Percentiles rank a stretch among this genome's conserved stretches.
Evolutionary conservation across 441 rosid genomes (phyloP).

Genomic region (Flueggea neowawraea): DNA sequence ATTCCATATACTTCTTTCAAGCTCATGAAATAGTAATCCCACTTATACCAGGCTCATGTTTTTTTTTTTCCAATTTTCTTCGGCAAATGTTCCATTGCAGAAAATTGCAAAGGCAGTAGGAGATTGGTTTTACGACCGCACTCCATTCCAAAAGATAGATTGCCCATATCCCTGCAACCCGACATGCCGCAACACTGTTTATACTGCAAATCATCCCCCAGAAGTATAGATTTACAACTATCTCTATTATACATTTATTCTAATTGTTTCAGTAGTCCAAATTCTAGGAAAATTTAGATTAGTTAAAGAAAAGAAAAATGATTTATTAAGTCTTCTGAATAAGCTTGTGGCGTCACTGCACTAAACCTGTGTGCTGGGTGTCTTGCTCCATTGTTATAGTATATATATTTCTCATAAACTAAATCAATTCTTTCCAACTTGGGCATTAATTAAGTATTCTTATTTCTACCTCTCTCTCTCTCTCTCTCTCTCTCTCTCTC

Average conservation of each 20-base stretch:
- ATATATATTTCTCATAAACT: slow-evolving; percentile 13
- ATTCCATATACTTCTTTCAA: background rate
- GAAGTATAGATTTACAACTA: slow-evolving; percentile 24
- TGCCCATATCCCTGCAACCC: slow-evolving; percentile 96
- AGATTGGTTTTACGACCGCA: slow-evolving; percentile 81
- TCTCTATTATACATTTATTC: background rate
- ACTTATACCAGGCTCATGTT: too few relatives aligned
- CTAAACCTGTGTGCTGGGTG: slow-evolving; percentile 40
- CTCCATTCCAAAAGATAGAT: slow-evolving; percentile 65
- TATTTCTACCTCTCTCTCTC: too few relatives aligned
- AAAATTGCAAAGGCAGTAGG: slow-evolving; percentile 84
- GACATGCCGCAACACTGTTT: slow-evolving; percentile 59
- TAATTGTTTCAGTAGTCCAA: background rate
- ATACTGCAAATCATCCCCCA: slow-evolving; percentile 24
- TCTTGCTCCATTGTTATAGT: slow-evolving; percentile 17
- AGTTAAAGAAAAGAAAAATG: slow-evolving; percentile 1
- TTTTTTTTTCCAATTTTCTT: too few relatives aligned
- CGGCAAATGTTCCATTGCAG: slow-evolving; percentile 29
- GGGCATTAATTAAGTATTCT: too few relatives aligned
- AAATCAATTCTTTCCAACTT: slow-evolving; percentile 8
- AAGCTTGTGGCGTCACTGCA: slow-evolving; percentile 38
- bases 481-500: too few relatives aligned
- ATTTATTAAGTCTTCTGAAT: slow-evolving; percentile 35
- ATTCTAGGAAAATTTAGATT: slow-evolving; percentile 1
- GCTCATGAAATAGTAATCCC: too few relatives aligned